phyloP scores from a whole-genome alignment of 2,329 filamentous ascomycete genomes.

The Ophiostoma populinum region DNA sequence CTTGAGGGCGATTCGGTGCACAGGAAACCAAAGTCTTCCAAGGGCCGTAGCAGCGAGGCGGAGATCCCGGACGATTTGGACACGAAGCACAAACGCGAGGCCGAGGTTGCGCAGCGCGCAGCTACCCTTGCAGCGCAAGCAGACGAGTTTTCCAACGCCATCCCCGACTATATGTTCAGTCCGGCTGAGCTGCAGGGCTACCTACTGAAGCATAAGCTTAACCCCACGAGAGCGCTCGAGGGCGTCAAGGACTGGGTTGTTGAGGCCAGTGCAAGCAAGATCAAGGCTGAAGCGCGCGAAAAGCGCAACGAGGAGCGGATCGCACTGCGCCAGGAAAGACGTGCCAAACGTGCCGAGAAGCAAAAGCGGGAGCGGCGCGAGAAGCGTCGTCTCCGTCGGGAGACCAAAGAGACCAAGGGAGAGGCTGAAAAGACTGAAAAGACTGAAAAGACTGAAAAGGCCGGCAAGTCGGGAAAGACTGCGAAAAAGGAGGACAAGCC shows the following conservation, averaged over 20 bases:
- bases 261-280: slow-evolving; percentile 29
- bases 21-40: not conserved
- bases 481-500: too few species aligned
- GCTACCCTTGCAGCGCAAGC: slow-evolving; percentile 29
- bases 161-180: slow-evolving; percentile 39
- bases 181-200: slow-evolving; percentile 44
- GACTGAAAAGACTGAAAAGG: too few species aligned
- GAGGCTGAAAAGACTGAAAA: slow-evolving; percentile 12
- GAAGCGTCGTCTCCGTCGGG: slow-evolving; percentile 9
- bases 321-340: slow-evolving; percentile 21
- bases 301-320: slow-evolving; percentile 20
- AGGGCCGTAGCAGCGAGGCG: not conserved
- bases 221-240: slow-evolving; percentile 29
- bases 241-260: slow-evolving; percentile 31
- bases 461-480: too few species aligned
- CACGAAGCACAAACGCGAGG: not conserved
- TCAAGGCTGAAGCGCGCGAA: slow-evolving; percentile 25
- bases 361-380: slow-evolving; percentile 15
- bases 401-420: not conserved
- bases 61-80: not conserved
- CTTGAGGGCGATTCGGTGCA: slow-evolving; percentile 27
- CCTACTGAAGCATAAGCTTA: slow-evolving; percentile 37
- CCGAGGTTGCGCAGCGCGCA: slow-evolving; percentile 10
- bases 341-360: too few species aligned
- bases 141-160: slow-evolving; percentile 26